phyloP scores from a whole-genome alignment of 176 grass and related monocot species.

The Avena eriantha region DNA sequence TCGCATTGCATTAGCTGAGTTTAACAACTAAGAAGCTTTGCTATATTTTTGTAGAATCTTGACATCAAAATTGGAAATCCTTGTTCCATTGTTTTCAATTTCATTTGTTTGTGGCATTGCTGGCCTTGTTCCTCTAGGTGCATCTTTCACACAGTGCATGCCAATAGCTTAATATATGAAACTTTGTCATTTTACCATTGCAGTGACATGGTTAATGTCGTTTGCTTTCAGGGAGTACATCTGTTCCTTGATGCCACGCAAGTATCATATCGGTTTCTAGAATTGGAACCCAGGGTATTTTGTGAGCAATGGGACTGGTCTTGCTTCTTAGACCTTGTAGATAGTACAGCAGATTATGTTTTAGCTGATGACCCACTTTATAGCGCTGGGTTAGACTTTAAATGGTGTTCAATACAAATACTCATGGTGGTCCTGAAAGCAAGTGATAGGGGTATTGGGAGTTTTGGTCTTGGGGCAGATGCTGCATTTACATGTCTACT shows the following conservation, averaged over 20 bases:
- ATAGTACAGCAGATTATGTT: constrained; percentile 53
- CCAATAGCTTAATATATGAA: not conserved
- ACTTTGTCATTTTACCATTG: constrained; percentile 13
- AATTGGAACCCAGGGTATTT: constrained; percentile 74
- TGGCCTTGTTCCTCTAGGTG: constrained; percentile 16
- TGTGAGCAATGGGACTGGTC: constrained; percentile 90
- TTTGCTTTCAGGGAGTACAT: constrained; percentile 65
- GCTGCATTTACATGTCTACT: constrained; percentile 73
- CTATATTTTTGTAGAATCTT: not conserved
- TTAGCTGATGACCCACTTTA: constrained; percentile 42
- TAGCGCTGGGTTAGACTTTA: constrained; percentile 62
- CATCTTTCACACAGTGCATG: not conserved
- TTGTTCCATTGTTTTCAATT: not conserved
- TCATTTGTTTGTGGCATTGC: not conserved
- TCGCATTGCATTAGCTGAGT: not conserved
- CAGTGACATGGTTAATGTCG: constrained; percentile 15
- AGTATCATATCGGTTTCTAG: constrained; percentile 81
- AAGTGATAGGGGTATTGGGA: constrained; percentile 72
- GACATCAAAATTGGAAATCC: not conserved
- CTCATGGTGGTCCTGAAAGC: constrained; percentile 71
- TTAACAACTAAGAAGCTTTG: not conserved
- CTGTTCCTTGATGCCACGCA: constrained; percentile 61
- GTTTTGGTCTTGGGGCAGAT: constrained; percentile 71
- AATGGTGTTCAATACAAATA: constrained; percentile 80
- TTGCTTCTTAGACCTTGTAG: constrained; percentile 75